Evolutionary conservation across 306 rosid genomes (phyloP), one percentile per base, ranked within the genome.

Genomic region (Trichosanthes truncata): DNA sequence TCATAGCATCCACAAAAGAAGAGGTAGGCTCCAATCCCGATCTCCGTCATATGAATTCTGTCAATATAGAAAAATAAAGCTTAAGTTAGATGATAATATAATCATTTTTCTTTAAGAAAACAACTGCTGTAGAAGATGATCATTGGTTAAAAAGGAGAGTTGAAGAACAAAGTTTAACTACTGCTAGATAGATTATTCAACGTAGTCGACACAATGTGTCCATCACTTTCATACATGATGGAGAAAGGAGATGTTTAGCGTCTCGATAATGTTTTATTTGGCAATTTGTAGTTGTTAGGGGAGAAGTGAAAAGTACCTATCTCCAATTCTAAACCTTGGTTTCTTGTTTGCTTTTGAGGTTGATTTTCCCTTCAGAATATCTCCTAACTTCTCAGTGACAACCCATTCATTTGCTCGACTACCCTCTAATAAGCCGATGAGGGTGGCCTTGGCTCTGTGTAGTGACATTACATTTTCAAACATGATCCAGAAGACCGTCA

Each of bases 401-500:
- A 94, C 82, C 97, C 97, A 94, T 77, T 94, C 98, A 51, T 94
- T 92, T 78, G 87, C 97, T 65, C 94, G 66, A 75, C 85, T 88
- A 11, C 87, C 61, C 85, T 89, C 96, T 51, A 94, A 77, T 23
- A 94, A 86, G 61, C 98, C 97, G 7, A 92, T 92, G 73, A 92
- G 77, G 12, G 98, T 94, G 33, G 94, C 97, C 82, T 94, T 94
- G 56, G 97, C 85, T 77, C 98, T 81, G 86, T 92, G 97, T 7
- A 92, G 83, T 20, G 98, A 85, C 98, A 94, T 92, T 79, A 91
- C 92, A 55, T 94, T 94, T 85, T 94, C 98, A 56, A 92, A 94
- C 38, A 94, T 85, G 79, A 94, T 90, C 98, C 97, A 94, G 63
- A 92, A 90, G 17, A 90, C 86, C 49, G 92, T 13, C 9, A 94